Evolutionary conservation across 345 rosid species (phyloP).

Genomic region (Corymbia maculata): DNA sequence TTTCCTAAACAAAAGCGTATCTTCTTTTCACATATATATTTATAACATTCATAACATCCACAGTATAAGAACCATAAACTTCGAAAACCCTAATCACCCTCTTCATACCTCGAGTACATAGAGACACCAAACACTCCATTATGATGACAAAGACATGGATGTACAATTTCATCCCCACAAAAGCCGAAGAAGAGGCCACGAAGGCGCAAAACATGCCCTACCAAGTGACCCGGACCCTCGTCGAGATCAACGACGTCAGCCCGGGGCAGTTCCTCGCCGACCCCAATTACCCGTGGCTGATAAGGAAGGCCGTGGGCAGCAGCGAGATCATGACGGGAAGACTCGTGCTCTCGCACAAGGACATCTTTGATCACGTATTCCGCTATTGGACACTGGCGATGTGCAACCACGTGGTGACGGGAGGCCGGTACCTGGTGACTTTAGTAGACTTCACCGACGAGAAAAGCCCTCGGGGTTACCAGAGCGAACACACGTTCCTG

Average conservation of each 20-base stretch:
- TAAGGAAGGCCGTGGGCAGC: constrained; percentile 1
- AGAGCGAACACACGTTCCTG: constrained; percentile 14
- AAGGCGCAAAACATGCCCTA: not conserved
- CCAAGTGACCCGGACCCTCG: constrained; percentile 5
- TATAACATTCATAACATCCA: not conserved
- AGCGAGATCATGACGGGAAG: constrained; percentile 8
- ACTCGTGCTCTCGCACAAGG: constrained; percentile 4
- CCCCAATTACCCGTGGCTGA: constrained; percentile 17
- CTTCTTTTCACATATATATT: not conserved
- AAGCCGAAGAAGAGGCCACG: constrained; percentile 15
- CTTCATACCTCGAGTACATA: not conserved
- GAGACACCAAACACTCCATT: not conserved
- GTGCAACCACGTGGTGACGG: constrained; percentile 8
- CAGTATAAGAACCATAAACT: not conserved
- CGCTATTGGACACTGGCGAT: constrained; percentile 13
- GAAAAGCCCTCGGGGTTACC: constrained; percentile 4
- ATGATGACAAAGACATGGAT: constrained; percentile 15
- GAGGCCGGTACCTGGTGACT: constrained; percentile 6
- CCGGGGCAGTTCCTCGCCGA: not conserved
- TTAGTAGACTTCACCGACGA: constrained; percentile 24
- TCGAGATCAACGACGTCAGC: constrained; percentile 9
- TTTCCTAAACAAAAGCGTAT: not conserved
- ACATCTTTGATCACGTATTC: constrained; percentile 14
- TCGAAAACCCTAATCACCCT: not conserved
- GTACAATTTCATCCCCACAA: constrained; percentile 18